Conservation (phyloP, 2,329 filamentous ascomycete species). For the Verticillium longisporum region DNA sequence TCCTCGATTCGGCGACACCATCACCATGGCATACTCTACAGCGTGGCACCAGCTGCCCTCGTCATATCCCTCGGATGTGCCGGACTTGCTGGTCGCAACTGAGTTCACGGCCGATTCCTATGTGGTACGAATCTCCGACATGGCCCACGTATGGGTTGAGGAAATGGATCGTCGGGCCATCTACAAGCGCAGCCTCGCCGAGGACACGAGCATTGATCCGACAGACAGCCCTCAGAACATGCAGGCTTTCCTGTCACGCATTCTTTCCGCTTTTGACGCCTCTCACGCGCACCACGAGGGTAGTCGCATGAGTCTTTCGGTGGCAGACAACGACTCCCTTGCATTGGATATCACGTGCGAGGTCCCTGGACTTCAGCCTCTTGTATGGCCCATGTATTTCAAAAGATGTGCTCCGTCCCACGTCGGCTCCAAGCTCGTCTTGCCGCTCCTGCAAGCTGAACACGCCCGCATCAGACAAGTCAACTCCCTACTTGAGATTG, state of each 20-base stretch:
- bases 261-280: conserved; percentile 45
- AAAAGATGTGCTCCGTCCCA: conserved; percentile 32
- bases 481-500: conserved; percentile 31
- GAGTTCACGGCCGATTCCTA: conserved; percentile 51
- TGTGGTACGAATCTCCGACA: conserved; percentile 60
- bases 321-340: conserved; percentile 31
- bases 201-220: conserved; percentile 67
- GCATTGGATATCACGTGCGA: conserved; percentile 49
- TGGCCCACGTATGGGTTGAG: conserved; percentile 69
- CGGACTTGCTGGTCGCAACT: conserved; percentile 58
- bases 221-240: conserved; percentile 63
- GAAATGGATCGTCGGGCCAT: conserved; percentile 55
- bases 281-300: conserved; percentile 34
- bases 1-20: not conserved
- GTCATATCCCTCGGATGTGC: conserved; percentile 32
- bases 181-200: conserved; percentile 51
- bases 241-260: conserved; percentile 56
- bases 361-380: conserved; percentile 56
- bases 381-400: conserved; percentile 61
- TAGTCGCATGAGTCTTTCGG: conserved; percentile 36
- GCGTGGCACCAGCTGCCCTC: conserved; percentile 42
- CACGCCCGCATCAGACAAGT: conserved; percentile 31
- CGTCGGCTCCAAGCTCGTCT: conserved; percentile 40
- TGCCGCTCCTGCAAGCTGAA: conserved; percentile 44
- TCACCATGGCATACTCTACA: conserved; percentile 21